Base-by-base conservation (phyloP, 345 rosid genomes). In the Citropsis articulata region DNA sequence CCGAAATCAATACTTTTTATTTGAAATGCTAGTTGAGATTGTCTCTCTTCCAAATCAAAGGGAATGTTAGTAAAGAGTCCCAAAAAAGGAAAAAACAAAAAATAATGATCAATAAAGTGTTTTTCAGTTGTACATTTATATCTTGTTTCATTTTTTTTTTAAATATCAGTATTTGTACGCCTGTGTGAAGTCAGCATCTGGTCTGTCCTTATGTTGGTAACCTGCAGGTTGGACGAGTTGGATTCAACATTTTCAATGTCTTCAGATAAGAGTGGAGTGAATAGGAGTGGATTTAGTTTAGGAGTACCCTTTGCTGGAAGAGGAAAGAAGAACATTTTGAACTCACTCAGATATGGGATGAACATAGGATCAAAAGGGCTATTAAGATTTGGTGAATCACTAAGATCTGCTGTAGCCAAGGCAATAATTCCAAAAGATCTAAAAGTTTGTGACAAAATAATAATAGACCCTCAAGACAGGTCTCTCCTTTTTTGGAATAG, bases 381-480 rank as follows among this genome's bases (percentile, higher is more conserved):
- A 50, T 36, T 76, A 75, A 88, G 89, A 31, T 69, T 94, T 4
- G 97, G 93, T 50, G 80, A 87, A 74, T 81, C 91, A 4, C 79
- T 94, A 6, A 80, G 59, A 76, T 75, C 85, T 1, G 90, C 85
- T 28, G 91, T 93, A 61, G 78, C 91, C 36, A 86, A 91, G 21
- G 95, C 88, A 1, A 87, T 94, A 56, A 90, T 94, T 80, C 98
- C 95, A 0, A 94, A 92, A 78, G 95, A 92, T 69, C 93, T 94
- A 27, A 89, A 82, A 82, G 97, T 92, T 9, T 88, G 93, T 10
- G 90, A 94, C 66, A 90, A 83, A 42, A 88, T 77, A 81, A 79
- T 94, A 28, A 89, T 91, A 71, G 97, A 94, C 66, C 98, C 98
- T 74, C 98, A 92, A 71, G 95, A 94, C 86, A 90, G 83, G 75